A percentile compares a stretch with the other conserved stretches of the same genome.
phyloP scores from a whole-genome alignment of 495 filamentous ascomycete genomes.

The Neurospora pannonica region DNA sequence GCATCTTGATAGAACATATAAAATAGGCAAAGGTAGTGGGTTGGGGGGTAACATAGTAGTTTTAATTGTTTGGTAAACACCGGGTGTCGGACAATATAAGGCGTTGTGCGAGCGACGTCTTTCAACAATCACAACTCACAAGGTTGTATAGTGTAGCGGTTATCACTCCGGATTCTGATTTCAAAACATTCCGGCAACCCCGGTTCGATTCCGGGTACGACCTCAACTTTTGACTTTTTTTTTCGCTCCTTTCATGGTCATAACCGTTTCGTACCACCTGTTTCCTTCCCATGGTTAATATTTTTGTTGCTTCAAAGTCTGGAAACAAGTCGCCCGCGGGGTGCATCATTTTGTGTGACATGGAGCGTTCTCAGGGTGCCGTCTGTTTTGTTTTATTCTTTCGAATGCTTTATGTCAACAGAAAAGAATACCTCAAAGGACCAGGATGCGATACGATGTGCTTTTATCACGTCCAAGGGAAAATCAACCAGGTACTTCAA shows the following conservation, averaged over 20 bases:
- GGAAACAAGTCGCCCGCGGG: not conserved
- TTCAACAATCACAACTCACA: not conserved
- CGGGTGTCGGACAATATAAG: not conserved
- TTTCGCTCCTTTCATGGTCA: not conserved
- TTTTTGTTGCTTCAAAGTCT: not conserved
- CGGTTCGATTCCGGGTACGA: slow-evolving; percentile 28
- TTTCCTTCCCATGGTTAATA: not conserved
- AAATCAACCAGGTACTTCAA: not conserved
- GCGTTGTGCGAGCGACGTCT: not conserved
- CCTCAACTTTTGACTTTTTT: slow-evolving; percentile 3
- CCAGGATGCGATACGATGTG: not conserved
- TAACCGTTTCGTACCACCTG: not conserved
- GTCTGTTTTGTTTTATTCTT: not conserved
- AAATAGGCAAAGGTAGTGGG: not conserved
- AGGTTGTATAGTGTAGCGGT: not conserved
- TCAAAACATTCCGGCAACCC: slow-evolving; percentile 16
- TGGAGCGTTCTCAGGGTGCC: not conserved
- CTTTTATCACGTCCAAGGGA: not conserved
- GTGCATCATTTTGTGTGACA: not conserved
- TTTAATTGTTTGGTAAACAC: not conserved
- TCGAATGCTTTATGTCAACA: not conserved
- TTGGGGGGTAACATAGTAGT: not conserved
- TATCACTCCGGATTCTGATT: not conserved
- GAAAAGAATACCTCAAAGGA: not conserved
- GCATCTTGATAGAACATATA: not conserved